Evolutionary conservation across 139 green algal genomes (phyloP), one percentile per base, ranked within the genome.

Genomic region (Chlamydomonas schloesseri): DNA sequence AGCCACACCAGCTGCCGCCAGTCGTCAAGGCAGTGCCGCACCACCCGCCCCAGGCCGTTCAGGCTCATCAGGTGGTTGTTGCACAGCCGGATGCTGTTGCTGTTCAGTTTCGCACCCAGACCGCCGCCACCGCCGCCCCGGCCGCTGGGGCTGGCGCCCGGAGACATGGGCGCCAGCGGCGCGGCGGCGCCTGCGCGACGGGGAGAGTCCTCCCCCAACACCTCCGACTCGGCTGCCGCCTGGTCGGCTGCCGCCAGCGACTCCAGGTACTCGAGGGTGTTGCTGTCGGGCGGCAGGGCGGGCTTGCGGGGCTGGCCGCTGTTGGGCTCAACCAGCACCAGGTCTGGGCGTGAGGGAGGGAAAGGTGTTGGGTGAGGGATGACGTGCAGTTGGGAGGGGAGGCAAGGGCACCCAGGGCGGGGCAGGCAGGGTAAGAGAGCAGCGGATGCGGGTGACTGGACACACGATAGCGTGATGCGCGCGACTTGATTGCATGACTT

Each of bases 1-100:
- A 93, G 87, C 90, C 90, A 93, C n/a, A 77, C 47, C 71, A 93
- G 81, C 73, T 88, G 62, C n/a, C 28, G 6, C 24, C 75, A 76
- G 47, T 79, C 50, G 50, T 85, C 84, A 29, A 89, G 53, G 47
- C 85, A 75, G 53, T 89, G 84, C 42, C 58, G 64, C 84, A 89
- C 71, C 42, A 89, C 78, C 34, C 74, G 65, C 8, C 57, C 50
- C 33, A 89, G 75, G 23, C 74, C 74, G 55, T 47, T 68, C 20
- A 89, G 65, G 36, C 50, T 70, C 29, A 71, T 34, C 26, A 89
- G 53, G 34, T 70, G 65, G 69, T 89, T 89, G 84, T 89, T 89
- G 47, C 65, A 79, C 65, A 89, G 74, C 50, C 74, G 50, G 47
- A 89, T 58, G 20, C 75, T 76, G 58, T 78, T 85, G 24, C 47